Evolutionary conservation across 1,284 basidiomycete genomes (phyloP).

Genomic region (Amanita bisporigera): DNA sequence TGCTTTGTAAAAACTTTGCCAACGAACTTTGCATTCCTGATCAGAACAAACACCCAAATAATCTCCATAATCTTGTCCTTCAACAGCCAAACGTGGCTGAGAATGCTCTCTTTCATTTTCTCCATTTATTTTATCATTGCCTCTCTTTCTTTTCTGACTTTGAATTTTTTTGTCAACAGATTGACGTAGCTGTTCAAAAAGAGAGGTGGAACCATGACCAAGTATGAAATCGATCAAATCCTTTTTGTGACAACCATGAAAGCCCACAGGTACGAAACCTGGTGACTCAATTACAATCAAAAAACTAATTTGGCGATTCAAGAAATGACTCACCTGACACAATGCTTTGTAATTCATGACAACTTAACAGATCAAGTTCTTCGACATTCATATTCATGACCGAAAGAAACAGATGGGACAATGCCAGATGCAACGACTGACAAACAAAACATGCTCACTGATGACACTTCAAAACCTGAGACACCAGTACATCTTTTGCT

Average conservation of each 20-base stretch:
- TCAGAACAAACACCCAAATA: not conserved
- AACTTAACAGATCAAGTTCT: not conserved
- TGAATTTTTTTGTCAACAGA: not conserved
- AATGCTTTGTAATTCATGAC: not conserved
- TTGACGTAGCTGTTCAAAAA: not conserved
- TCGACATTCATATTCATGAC: not conserved
- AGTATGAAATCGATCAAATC: not conserved
- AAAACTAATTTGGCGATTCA: not conserved
- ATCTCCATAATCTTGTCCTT: not conserved
- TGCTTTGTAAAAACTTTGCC: not conserved
- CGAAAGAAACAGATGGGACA: not conserved
- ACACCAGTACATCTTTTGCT: not conserved
- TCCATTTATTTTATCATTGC: not conserved
- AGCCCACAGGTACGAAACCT: not conserved
- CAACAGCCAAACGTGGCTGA: too few relatives aligned
- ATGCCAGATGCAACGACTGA: not conserved
- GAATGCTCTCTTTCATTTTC: not conserved
- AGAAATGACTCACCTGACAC: not conserved
- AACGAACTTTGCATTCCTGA: not conserved
- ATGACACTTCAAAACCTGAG: not conserved
- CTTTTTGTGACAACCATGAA: not conserved
- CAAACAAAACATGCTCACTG: not conserved
- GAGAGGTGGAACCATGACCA: not conserved
- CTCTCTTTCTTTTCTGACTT: not conserved
- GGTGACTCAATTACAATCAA: not conserved